These are phyloP conservation scores for Plasmopara viticola DNA, from an alignment of 352 stramenopile genomes.

Conservation along the genomic window DNA sequence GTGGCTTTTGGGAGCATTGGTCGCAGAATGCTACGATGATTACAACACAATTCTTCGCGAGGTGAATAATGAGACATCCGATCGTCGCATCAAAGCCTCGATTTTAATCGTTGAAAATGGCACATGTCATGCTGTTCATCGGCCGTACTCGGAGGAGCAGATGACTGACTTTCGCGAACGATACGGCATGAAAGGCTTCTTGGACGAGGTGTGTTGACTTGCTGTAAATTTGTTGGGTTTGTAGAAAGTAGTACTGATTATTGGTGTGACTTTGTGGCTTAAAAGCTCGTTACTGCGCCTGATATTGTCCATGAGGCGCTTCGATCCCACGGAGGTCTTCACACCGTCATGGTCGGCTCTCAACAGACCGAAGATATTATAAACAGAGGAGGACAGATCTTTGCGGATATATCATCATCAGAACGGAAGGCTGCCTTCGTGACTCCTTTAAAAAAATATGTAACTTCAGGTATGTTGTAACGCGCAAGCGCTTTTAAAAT, in stretches of 20 bases:
- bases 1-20: slow-evolving; percentile 64
- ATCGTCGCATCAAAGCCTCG: slow-evolving; percentile 52
- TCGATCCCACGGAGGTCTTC: slow-evolving; percentile 54
- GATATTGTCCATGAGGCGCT: slow-evolving; percentile 81
- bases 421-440: slow-evolving; percentile 73
- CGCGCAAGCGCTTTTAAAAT: background rate
- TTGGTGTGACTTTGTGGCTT: background rate
- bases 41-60: slow-evolving; percentile 73
- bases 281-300: slow-evolving; percentile 67
- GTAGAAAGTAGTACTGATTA: background rate
- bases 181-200: slow-evolving; percentile 67
- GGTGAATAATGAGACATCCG: slow-evolving; percentile 41
- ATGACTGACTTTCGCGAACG: slow-evolving; percentile 40
- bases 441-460: slow-evolving; percentile 83
- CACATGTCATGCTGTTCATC: slow-evolving; percentile 35
- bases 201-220: slow-evolving; percentile 56
- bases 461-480: slow-evolving; percentile 49
- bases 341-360: slow-evolving; percentile 73
- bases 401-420: slow-evolving; percentile 37
- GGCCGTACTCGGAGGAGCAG: slow-evolving; percentile 55
- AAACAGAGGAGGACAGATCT: slow-evolving; percentile 62
- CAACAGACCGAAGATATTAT: slow-evolving; percentile 73
- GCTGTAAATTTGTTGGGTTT: background rate
- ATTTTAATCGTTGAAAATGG: slow-evolving; percentile 66
- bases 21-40: slow-evolving; percentile 76